Conservation (phyloP, 2,329 filamentous ascomycete species). For the Juglanconis juglandina region DNA sequence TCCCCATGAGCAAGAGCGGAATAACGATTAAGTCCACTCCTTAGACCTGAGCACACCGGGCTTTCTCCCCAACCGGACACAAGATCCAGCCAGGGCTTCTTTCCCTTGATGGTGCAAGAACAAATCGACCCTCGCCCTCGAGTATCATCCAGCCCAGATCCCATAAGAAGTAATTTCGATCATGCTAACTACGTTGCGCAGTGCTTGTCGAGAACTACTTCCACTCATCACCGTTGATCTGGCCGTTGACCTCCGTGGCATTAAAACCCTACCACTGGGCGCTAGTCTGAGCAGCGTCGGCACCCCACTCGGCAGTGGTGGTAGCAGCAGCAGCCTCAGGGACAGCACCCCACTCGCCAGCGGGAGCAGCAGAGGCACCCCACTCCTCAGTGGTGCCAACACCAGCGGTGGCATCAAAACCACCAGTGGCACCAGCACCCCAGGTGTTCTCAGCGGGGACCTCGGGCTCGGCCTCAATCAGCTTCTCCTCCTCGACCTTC, state of each 20-base stretch:
- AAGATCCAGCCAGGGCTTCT: slow-evolving; percentile 72
- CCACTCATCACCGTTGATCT: background rate
- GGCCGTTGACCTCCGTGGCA: background rate
- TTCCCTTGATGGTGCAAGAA: slow-evolving; percentile 96
- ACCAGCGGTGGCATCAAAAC: slow-evolving; percentile 60
- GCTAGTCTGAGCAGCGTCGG: slow-evolving; percentile 45
- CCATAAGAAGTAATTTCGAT: slow-evolving; percentile 17
- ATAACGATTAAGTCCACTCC: slow-evolving; percentile 88
- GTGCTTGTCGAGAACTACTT: background rate
- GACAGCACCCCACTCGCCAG: slow-evolving; percentile 54
- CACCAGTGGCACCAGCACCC: slow-evolving; percentile 70
- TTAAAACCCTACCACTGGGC: slow-evolving; percentile 36
- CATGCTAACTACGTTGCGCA: slow-evolving; percentile 20
- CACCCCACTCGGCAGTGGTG: slow-evolving; percentile 48
- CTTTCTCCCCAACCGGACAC: slow-evolving; percentile 74
- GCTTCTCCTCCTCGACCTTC: slow-evolving; percentile 92
- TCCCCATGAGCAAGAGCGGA: slow-evolving; percentile 43
- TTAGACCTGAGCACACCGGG: slow-evolving; percentile 78
- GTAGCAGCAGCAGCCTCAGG: slow-evolving; percentile 50
- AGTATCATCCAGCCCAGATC: slow-evolving; percentile 22
- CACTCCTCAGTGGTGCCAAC: slow-evolving; percentile 53
- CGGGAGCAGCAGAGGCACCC: slow-evolving; percentile 47
- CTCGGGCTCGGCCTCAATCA: slow-evolving; percentile 72
- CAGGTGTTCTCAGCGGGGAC: slow-evolving; percentile 76
- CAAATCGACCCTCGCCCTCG: slow-evolving; percentile 50